Evolutionary conservation across 176 grass and related monocot genomes (phyloP).

Genomic region (Saccharum officinarum): DNA sequence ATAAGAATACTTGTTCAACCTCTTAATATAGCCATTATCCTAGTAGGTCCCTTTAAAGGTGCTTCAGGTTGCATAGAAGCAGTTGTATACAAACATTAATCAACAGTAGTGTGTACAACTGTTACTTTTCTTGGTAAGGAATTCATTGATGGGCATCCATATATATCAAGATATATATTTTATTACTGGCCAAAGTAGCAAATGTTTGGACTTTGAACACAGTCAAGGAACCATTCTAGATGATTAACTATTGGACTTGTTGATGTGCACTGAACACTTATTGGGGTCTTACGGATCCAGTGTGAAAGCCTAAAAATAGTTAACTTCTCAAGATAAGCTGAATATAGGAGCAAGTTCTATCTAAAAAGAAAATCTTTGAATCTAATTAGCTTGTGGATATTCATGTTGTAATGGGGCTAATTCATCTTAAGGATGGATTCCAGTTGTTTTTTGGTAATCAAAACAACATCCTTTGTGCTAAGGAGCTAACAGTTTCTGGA

Average conservation of each 20-base stretch:
- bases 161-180: neutral
- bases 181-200: conserved; percentile 2
- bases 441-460: conserved; percentile 11
- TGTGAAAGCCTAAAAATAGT: neutral
- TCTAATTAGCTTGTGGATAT: neutral
- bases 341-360: conserved; percentile 3
- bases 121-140: neutral
- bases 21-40: neutral
- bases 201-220: neutral
- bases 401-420: neutral
- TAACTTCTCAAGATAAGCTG: neutral
- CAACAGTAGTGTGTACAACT: conserved; percentile 5
- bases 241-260: neutral
- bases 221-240: neutral
- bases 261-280: conserved; percentile 13
- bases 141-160: conserved; percentile 17
- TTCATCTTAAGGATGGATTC: neutral
- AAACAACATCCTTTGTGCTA: neutral
- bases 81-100: neutral
- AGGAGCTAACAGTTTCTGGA: neutral
- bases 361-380: neutral
- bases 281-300: neutral
- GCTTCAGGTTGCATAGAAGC: conserved; percentile 22
- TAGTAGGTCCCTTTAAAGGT: neutral
- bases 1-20: neutral